These are phyloP conservation scores for Cantharellus anzutake DNA, from an alignment of 768 basidiomycete genomes.

Conservation along the genomic window DNA sequence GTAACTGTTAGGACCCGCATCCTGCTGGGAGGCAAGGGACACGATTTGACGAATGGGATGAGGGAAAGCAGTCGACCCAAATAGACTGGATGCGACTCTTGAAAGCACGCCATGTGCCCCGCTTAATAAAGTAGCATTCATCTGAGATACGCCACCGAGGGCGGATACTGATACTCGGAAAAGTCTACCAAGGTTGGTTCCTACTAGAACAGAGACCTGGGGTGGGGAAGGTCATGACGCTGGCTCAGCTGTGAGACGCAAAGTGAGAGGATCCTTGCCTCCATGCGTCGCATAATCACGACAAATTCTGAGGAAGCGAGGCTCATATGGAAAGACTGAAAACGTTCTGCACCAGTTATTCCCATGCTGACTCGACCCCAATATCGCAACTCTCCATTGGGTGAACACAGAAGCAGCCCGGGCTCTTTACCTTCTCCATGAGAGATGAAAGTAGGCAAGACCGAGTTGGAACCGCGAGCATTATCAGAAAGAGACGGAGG, in stretches of 20 bases:
- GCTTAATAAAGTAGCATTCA: conserved; percentile 3
- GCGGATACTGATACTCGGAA: conserved; percentile 5
- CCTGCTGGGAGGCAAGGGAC: conserved; percentile 1
- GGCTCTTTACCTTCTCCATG: conserved; percentile 4
- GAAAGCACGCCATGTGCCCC: neutral
- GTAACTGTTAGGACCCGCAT: neutral
- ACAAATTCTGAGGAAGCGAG: neutral
- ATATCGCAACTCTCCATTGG: conserved; percentile 5
- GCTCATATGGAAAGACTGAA: neutral
- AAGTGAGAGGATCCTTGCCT: neutral
- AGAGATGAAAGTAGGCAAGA: conserved; percentile 4
- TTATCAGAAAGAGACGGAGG: neutral
- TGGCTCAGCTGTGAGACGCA: neutral
- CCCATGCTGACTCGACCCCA: conserved; percentile 5
- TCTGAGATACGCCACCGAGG: conserved; percentile 1
- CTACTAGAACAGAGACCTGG: neutral
- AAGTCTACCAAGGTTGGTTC: conserved; percentile 1
- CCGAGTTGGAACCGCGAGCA: neutral
- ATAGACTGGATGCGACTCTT: neutral
- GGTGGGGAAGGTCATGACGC: neutral
- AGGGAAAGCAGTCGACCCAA: neutral
- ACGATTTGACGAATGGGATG: neutral
- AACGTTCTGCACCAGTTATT: conserved; percentile 5
- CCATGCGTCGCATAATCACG: neutral
- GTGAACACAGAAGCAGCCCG: conserved; percentile 6